Evolutionary conservation across 2,329 filamentous ascomycete species (phyloP).

Genomic region (Erysiphe pulchra): DNA sequence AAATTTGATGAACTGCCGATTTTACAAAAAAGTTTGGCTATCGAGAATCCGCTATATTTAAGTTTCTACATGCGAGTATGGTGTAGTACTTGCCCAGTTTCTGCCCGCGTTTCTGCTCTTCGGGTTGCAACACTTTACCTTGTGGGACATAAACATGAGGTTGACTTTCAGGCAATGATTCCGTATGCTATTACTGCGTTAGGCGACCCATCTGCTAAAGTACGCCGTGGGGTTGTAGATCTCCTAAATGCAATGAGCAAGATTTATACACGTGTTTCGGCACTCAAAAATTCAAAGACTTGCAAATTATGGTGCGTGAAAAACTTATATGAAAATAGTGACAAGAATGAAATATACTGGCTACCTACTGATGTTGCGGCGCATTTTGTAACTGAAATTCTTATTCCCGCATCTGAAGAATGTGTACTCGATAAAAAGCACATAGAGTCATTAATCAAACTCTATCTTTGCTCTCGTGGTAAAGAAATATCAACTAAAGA

Average conservation of each 20-base stretch:
- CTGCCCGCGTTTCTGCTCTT: slow-evolving; percentile 44
- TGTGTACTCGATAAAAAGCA: slow-evolving; percentile 57
- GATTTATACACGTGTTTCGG: slow-evolving; percentile 18
- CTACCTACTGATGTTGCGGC: slow-evolving; percentile 30
- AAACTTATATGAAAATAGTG: slow-evolving; percentile 34
- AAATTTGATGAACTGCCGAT: slow-evolving; percentile 23
- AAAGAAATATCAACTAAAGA: slow-evolving; percentile 19
- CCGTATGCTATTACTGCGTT: slow-evolving; percentile 59
- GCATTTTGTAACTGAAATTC: slow-evolving; percentile 35
- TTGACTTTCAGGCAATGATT: slow-evolving; percentile 56
- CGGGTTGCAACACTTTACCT: slow-evolving; percentile 33
- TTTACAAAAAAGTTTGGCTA: slow-evolving; percentile 26
- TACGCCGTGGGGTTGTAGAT: slow-evolving; percentile 50
- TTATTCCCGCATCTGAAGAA: slow-evolving; percentile 63
- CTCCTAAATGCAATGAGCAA: slow-evolving; percentile 31
- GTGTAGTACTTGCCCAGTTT: slow-evolving; percentile 42
- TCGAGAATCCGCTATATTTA: slow-evolving; percentile 38
- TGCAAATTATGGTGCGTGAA: slow-evolving; percentile 30
- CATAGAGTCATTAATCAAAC: slow-evolving; percentile 35
- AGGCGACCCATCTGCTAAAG: slow-evolving; percentile 46
- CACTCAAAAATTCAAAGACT: slow-evolving; percentile 17
- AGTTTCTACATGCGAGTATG: slow-evolving; percentile 55
- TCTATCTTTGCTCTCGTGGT: slow-evolving; percentile 27
- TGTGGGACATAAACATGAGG: slow-evolving; percentile 21
- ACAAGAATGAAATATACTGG: slow-evolving; percentile 23